A percentile compares a stretch with the other conserved stretches of the same genome.
Evolutionary conservation across 2,329 filamentous ascomycete genomes (phyloP).

Genomic region (Hypomyces rosellus): DNA sequence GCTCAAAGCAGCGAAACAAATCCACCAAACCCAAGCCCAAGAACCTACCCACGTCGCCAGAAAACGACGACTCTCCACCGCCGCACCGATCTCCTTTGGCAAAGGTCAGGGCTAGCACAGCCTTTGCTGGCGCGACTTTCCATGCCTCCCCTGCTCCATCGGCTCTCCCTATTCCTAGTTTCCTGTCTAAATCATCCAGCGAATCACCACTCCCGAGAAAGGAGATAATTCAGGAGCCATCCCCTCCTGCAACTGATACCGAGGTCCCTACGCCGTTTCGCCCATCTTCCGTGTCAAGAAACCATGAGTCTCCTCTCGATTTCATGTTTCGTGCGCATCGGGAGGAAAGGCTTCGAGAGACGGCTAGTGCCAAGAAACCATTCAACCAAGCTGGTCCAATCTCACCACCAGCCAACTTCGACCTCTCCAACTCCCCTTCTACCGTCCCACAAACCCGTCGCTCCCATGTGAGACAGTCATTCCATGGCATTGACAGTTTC

Average conservation of each 20-base stretch:
- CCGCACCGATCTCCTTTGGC: conserved; percentile 34
- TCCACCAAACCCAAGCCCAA: conserved; percentile 27
- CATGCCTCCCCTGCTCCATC: conserved; percentile 91
- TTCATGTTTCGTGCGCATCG: conserved; percentile 85
- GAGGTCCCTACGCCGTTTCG: conserved; percentile 42
- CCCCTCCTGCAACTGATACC: conserved; percentile 47
- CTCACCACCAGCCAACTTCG: conserved; percentile 38
- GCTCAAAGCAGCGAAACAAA: conserved; percentile 25
- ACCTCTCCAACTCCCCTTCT: conserved; percentile 18
- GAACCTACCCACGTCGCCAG: conserved; percentile 33
- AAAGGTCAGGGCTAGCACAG: conserved; percentile 44
- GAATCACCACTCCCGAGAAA: conserved; percentile 48
- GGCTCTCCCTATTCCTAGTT: conserved; percentile 83
- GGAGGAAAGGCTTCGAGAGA: conserved; percentile 60
- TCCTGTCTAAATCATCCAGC: conserved; percentile 67
- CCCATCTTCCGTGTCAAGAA: conserved; percentile 25
- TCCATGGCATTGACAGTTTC: conserved; percentile 21
- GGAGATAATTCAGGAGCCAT: conserved; percentile 35
- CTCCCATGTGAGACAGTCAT: conserved; percentile 16
- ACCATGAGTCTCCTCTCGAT: conserved; percentile 71
- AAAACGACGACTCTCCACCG: conserved; percentile 36
- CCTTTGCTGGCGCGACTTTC: conserved; percentile 90
- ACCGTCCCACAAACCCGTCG: conserved; percentile 21
- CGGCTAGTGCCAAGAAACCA: conserved; percentile 39
- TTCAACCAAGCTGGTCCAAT: conserved; percentile 40